These are phyloP conservation scores for Aspergillus oerlinghausenensis DNA, from an alignment of 2,329 filamentous ascomycete genomes.

Conservation along the genomic window DNA sequence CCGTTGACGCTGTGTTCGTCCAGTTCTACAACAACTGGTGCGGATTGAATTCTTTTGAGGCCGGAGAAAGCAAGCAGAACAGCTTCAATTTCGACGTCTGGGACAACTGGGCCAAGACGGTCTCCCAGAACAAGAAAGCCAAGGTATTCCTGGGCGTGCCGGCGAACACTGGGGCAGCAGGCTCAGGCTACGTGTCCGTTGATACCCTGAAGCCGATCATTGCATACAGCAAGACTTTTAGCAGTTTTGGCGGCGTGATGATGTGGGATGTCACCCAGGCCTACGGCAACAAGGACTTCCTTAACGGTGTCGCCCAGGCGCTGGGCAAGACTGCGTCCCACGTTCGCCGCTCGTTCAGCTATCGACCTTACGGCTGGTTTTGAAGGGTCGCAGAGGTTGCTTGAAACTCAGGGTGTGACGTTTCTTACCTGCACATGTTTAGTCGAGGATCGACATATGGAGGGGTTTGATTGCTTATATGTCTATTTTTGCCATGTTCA, in stretches of 20 bases:
- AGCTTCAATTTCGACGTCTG: constrained; percentile 61
- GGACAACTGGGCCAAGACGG: constrained; percentile 60
- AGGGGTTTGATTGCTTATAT: background rate
- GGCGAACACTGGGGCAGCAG: constrained; percentile 49
- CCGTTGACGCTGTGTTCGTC: constrained; percentile 58
- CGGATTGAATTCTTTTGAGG: constrained; percentile 50
- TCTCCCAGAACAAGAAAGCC: constrained; percentile 55
- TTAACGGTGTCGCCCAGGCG: constrained; percentile 41
- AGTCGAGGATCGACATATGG: background rate
- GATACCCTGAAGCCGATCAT: constrained; percentile 49
- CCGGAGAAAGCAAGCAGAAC: constrained; percentile 42
- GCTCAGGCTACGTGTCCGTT: constrained; percentile 52
- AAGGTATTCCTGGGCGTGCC: constrained; percentile 61
- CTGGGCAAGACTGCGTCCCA: constrained; percentile 22
- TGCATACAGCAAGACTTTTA: constrained; percentile 50
- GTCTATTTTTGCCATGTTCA: background rate
- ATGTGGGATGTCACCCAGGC: constrained; percentile 64
- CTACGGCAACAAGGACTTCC: constrained; percentile 55
- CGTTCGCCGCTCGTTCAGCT: background rate
- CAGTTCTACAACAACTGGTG: constrained; percentile 70
- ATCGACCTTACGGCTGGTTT: background rate
- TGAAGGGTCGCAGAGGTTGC: background rate
- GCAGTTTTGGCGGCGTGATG: constrained; percentile 64
- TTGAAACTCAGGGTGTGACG: too few species aligned
- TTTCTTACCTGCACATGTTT: background rate